Base-by-base conservation (phyloP, 2,329 filamentous ascomycete genomes). In the Colletotrichum sp. region DNA sequence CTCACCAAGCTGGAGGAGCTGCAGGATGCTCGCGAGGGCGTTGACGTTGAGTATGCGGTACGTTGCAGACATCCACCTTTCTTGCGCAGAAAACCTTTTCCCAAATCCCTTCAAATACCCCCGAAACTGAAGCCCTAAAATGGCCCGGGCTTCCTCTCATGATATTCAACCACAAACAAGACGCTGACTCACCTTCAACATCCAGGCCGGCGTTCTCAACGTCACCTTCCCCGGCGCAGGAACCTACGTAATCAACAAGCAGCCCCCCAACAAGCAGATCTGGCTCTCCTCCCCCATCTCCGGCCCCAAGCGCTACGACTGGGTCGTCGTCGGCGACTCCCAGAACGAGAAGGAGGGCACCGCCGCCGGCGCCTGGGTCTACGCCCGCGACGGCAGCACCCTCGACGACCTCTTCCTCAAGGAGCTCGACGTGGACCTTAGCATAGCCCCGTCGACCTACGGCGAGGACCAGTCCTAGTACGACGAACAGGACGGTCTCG, bases 211-310 rank as follows among this genome's bases (percentile, higher is more conserved):
- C 71, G 96, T 98, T 72, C 90, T 98, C 80, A 96, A 93, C 78
- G 89, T 98, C 81, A 89, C 87, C 8, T 91, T 95, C 80, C 91
- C 92, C 2, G 87, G 89, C 15, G 88, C 92, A 67, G 96, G 96
- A 77, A 96, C 92, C 34, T 99, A 98, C 83, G 95, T 99, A 76
- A 91, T 99, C 86, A 99, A 99, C 91, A 99, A 99, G 86, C 97
- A 99, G 85, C 97, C 97, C 0, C 96, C 96, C 25, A 98, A 98
- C 89, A 97, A 96, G 88, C 97, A 94, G 83, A 98, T 99, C 82
- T 99, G 97, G 97, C 92, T 98, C 61, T 97, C 95, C 48, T 98
- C 95, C 59, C 97, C 97, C 6, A 88, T 95, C 70, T 96, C 95
- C 8, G 97, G 97, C 0, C 97, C 97, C 16, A 98, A 98, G 87